Evolutionary conservation across 2,329 filamentous ascomycete species (phyloP), one percentile per base, ranked within the genome.

Genomic region (Botrytis medusae): DNA sequence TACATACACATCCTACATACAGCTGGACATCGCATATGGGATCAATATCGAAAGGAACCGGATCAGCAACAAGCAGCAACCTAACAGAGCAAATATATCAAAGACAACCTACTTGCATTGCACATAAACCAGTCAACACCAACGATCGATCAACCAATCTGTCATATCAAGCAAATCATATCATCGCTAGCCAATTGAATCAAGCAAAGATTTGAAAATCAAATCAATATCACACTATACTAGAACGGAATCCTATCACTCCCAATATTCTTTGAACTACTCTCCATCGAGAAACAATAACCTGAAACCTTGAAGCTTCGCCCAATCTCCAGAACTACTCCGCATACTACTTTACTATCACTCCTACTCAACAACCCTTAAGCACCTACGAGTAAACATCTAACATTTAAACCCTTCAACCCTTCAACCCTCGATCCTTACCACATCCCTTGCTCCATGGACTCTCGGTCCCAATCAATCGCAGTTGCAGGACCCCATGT

Each of bases 371-470:
- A 54, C 64, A 68, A 51, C 48, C 40, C 48, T n/a, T 57, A 44
- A 44, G 48, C 46, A 22, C 8, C 46, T 48, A 2, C 22, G 25
- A 14, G 12, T 16, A 22, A 7, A 29, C n/a, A 72, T 54, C 18
- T n/a, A 59, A 18, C n/a, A 68, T 68, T 22, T n/a, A 40, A 40
- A 64, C 34, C 14, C 29, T 20, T 29, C 32, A 40, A 64, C 34
- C 14, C 29, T 20, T 29, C 32, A 4, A 72, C 29, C 63, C 62
- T 51, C n/a, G 69, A 72, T 60, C 62, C 71, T 34, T 59, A 68
- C 54, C 32, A 18, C 32, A 46, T 60, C 46, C 46, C n/a, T 72
- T 29, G 69, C 57, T 51, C 59, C 48, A 54, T 71, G 57, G 42
- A 46, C 57, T 59, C 68, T 62, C 68, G 57, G 69, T 63, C 34